These are phyloP conservation scores for Rhynchospora breviuscula DNA, from an alignment of 176 grass and related monocot species.

Conservation along the genomic window DNA sequence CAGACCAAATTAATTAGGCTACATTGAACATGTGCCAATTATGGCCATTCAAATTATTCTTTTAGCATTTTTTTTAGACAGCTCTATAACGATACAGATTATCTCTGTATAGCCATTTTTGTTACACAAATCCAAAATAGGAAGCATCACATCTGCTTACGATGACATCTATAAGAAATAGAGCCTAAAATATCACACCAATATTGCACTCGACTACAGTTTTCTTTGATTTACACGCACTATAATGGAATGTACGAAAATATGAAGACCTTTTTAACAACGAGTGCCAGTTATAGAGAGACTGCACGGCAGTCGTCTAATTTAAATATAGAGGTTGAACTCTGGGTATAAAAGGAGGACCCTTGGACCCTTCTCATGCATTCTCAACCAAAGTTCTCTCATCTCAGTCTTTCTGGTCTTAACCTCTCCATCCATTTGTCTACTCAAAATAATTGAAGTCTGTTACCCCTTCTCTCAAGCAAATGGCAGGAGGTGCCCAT, in stretches of 20 bases:
- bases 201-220: neutral
- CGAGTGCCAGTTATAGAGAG: neutral
- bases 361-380: neutral
- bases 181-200: neutral
- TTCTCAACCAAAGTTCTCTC: neutral
- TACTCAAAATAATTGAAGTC: neutral
- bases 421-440: neutral
- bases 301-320: no score
- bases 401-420: neutral
- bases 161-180: neutral
- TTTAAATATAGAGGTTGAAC: neutral
- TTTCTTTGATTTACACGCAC: neutral
- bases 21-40: no score
- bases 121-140: no score
- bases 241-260: neutral
- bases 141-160: neutral
- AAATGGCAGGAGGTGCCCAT: slow-evolving; percentile 25
- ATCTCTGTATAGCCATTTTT: no score
- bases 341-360: neutral
- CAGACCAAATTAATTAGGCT: no score
- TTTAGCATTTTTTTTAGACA: no score
- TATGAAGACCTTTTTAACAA: neutral
- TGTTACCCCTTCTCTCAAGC: neutral
- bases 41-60: no score
- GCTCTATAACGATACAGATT: no score